phyloP scores from a whole-genome alignment of 1,284 basidiomycete genomes.

The Salmacisia buchloeana region DNA sequence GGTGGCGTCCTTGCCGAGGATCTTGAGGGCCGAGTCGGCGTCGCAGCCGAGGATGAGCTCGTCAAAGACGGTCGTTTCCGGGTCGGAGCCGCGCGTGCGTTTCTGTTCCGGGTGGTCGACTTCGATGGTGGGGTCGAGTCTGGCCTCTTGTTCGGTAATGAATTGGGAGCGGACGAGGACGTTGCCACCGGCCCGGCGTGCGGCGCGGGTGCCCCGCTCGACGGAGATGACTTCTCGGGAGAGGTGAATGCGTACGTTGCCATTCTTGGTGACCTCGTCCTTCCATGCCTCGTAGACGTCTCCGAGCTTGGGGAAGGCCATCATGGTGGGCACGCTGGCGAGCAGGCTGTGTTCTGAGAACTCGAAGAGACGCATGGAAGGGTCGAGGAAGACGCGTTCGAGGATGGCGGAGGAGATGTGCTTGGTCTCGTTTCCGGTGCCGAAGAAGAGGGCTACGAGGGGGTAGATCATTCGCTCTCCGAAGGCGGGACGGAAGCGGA shows the following conservation, averaged over 20 bases:
- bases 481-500: constrained; percentile 53
- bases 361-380: constrained; percentile 56
- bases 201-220: constrained; percentile 30
- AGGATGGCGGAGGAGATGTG: constrained; percentile 61
- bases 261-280: constrained; percentile 52
- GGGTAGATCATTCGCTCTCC: constrained; percentile 61
- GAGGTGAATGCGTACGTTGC: constrained; percentile 55
- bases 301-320: constrained; percentile 55
- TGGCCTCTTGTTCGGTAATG: constrained; percentile 27
- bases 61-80: constrained; percentile 57
- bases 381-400: constrained; percentile 60
- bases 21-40: constrained; percentile 60
- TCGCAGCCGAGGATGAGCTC: constrained; percentile 61
- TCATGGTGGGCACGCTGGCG: constrained; percentile 53
- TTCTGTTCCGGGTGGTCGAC: constrained; percentile 5
- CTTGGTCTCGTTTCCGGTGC: constrained; percentile 62
- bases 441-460: constrained; percentile 60
- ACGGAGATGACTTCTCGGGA: constrained; percentile 55
- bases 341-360: constrained; percentile 46
- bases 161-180: constrained; percentile 27
- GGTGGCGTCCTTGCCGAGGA: constrained; percentile 59
- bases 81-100: constrained; percentile 19
- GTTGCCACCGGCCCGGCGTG: constrained; percentile 28
- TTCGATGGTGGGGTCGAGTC: constrained; percentile 10
- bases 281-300: constrained; percentile 58